Evolutionary conservation across 1,284 basidiomycete genomes (phyloP).

Genomic region (Gymnopus androsaceus): DNA sequence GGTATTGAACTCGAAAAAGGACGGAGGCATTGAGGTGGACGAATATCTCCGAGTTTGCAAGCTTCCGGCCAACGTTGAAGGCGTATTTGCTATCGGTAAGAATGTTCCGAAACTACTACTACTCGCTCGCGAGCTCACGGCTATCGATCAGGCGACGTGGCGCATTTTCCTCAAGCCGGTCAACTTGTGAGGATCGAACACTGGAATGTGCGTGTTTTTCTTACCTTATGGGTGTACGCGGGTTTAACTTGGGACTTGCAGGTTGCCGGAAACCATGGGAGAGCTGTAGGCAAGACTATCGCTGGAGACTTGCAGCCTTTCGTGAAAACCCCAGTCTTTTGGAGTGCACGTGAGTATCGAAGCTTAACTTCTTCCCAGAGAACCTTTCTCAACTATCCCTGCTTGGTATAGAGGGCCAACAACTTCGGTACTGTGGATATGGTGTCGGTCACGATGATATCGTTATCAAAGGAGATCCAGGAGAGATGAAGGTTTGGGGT

Average conservation of each 20-base stretch:
- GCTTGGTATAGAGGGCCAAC: slow-evolving; percentile 60
- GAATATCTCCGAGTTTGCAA: slow-evolving; percentile 69
- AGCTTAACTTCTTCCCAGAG: slow-evolving; percentile 21
- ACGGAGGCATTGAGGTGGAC: slow-evolving; percentile 84
- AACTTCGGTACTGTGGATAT: slow-evolving; percentile 81
- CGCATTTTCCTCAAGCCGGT: slow-evolving; percentile 73
- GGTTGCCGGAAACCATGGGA: slow-evolving; percentile 85
- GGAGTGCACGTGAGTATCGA: slow-evolving; percentile 72
- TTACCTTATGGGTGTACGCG: no score
- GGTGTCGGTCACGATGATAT: slow-evolving; percentile 72
- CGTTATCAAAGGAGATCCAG: slow-evolving; percentile 75
- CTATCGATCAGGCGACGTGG: slow-evolving; percentile 69
- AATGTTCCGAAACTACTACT: not conserved
- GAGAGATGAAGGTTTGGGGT: slow-evolving; percentile 73
- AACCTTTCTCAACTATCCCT: slow-evolving; percentile 7
- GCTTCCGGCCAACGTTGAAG: slow-evolving; percentile 45
- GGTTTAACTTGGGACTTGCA: no score
- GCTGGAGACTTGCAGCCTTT: slow-evolving; percentile 66
- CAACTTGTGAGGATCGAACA: slow-evolving; percentile 77
- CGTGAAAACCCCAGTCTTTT: slow-evolving; percentile 85
- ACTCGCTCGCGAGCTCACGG: not conserved
- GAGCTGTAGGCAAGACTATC: slow-evolving; percentile 80
- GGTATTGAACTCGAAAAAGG: slow-evolving; percentile 72
- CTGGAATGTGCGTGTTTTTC: slow-evolving; percentile 77
- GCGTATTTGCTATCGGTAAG: slow-evolving; percentile 83